Evolutionary conservation across 176 grass and related monocot species (phyloP), one percentile per base, ranked within the genome.

Genomic region (Puccinellia tenuiflora): DNA sequence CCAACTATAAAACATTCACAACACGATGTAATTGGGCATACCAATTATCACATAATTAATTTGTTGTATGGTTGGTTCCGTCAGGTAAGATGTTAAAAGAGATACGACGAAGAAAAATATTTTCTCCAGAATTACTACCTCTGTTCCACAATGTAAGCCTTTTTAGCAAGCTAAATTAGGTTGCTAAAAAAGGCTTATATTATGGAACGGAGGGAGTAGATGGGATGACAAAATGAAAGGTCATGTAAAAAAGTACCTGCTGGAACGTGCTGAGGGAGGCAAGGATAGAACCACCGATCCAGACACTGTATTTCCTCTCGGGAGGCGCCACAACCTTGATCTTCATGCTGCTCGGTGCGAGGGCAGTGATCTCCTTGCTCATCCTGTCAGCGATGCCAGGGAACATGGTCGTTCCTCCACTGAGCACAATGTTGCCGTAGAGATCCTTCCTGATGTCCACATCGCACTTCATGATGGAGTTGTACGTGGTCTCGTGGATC

Each of bases 401-500:
- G 75, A 88, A 88, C 86, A 88, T 88, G 75, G 86, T 88, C 0
- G 85, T 87, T 37, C 85, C 85, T 77, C 85, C 85, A 70, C 85
- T 87, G 29, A 87, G 72, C 42, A 87, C 86, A 35, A 88, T 88
- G 75, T 88, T 88, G 55, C 84, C 84, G 20, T 86, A 86, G 1
- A 86, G 84, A 37, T 87, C 85, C 72, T 87, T 87, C 85, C 85
- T 87, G 38, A 87, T 82, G 56, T 87, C 85, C 38, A 82, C 82
- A 20, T 88, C 86, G 22, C 86, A 88, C 42, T 88, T 88, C 86
- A 88, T 83, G 63, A 88, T 84, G 51, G 86, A 88, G 86, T 88
- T 88, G 66, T 88, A 88, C 3, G 86, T 88, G 75, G 86, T 88
- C 86, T 88, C 86, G 1, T 88, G 86, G 53, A 88, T 88, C 20